Base-by-base conservation (phyloP, 139 green algal species). In the Tetradesmus lagerheimii region DNA sequence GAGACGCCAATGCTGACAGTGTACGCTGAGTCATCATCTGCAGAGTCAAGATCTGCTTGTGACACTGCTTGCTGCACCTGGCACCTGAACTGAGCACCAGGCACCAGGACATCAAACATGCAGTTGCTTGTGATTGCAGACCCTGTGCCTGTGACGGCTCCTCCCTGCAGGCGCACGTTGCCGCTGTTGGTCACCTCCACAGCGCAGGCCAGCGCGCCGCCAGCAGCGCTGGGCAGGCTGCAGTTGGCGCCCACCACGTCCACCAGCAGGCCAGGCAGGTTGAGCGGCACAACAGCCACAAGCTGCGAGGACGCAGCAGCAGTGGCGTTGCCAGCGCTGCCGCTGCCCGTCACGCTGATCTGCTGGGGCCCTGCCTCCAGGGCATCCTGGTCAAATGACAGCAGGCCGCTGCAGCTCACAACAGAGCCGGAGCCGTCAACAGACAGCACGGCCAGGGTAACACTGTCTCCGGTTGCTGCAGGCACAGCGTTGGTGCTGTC, bases 141-240 rank as follows among this genome's bases (percentile, higher is more conserved):
- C 1, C 57, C 57, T 31, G 20, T 11, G 18, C 77, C 77, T 35
- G 34, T 35, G 20, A 83, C 18, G 25, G 15, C 34, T 18, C 39
- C 77, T 18, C 34, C 34, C 77, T 83, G 77, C 39, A 83, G 77
- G 25, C 77, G 77, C 35, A 83, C 77, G 41, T 83, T 83, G 35
- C 77, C 77, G 41, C 25, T 43, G 37, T 83, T 83, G 18, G 6
- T 34, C 34, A 83, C 14, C 77, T 53, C 77, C 77, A 83, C 77
- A 83, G 77, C 25, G 77, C 77, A 83, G 25, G 25, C 8, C 34
- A 43, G 4, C 4, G 27, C 39, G 35, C 77, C 77, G 14, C 77
- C 37, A 53, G 77, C 77, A 53, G 77, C 35, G 41, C 35, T 29
- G 20, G 77, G 77, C 37, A 83, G 16, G 77, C 35, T 83, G 77